Percentiles rank a stretch among this genome's conserved stretches.
Evolutionary conservation across 2,329 filamentous ascomycete genomes (phyloP).

Genomic region (Boeremia lycopersici): DNA sequence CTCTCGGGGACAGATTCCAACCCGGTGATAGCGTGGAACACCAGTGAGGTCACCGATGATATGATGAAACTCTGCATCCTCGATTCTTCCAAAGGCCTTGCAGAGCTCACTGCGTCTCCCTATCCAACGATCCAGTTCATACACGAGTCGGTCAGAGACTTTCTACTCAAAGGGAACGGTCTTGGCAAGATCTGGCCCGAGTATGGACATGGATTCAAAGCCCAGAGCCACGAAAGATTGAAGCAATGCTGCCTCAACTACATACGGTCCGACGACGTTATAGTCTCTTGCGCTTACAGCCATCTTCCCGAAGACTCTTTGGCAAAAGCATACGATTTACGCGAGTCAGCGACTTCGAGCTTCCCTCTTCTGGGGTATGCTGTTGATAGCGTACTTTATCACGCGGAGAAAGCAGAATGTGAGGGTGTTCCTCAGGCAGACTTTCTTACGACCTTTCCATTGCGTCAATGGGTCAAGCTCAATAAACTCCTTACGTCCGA

Average conservation of each 20-base stretch:
- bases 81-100: constrained; percentile 32
- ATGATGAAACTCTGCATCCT: constrained; percentile 26
- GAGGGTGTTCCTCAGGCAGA: constrained; percentile 22
- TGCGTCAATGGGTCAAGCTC: constrained; percentile 37
- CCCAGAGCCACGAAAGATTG: constrained; percentile 51
- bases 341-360: constrained; percentile 6
- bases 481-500: constrained; percentile 44
- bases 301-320: no score
- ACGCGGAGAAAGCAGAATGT: constrained; percentile 49
- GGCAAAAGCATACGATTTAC: no score
- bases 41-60: constrained; percentile 17
- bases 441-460: constrained; percentile 32
- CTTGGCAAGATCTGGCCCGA: constrained; percentile 41
- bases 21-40: constrained; percentile 18
- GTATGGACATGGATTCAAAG: constrained; percentile 38
- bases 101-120: constrained; percentile 23
- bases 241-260: constrained; percentile 51
- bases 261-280: no score
- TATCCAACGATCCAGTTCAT: constrained; percentile 38
- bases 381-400: constrained; percentile 48
- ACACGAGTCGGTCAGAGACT: constrained; percentile 45
- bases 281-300: no score
- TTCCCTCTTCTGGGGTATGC: constrained; percentile 59
- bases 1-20: constrained; percentile 16
- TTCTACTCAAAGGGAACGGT: constrained; percentile 48